These are phyloP conservation scores for Verticillium tricorpus DNA, from an alignment of 2,329 filamentous ascomycete genomes.

Conservation along the genomic window DNA sequence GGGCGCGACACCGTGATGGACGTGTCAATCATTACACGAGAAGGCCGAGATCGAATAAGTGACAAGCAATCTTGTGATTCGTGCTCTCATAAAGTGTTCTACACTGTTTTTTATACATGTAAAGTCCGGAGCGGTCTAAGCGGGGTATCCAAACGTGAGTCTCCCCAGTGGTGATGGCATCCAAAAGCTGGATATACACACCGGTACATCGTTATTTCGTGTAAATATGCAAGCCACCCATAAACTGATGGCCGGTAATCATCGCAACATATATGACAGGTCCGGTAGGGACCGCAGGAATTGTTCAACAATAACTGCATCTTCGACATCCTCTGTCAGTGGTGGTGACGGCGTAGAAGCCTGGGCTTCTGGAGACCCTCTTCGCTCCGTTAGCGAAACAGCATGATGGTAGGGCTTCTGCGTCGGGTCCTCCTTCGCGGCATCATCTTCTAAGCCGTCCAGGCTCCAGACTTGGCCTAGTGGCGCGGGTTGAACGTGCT, in stretches of 20 bases:
- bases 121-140: background rate
- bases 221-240: background rate
- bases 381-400: too few relatives aligned
- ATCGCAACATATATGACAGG: slow-evolving; percentile 42
- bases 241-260: background rate
- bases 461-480: background rate
- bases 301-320: slow-evolving; percentile 25
- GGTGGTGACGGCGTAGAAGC: background rate
- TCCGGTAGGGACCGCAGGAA: slow-evolving; percentile 35
- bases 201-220: background rate
- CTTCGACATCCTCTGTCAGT: slow-evolving; percentile 13
- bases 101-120: background rate
- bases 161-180: background rate
- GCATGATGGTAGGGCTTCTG: too few relatives aligned
- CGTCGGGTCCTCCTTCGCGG: background rate
- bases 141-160: background rate
- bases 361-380: background rate
- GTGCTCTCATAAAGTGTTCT: background rate
- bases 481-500: background rate
- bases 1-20: background rate
- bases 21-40: background rate
- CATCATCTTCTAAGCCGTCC: background rate
- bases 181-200: too few relatives aligned
- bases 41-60: background rate
- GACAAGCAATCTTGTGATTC: background rate